Percentiles rank a stretch among this genome's conserved stretches.
phyloP scores from a whole-genome alignment of 2,329 filamentous ascomycete species.

The Trichophyton verrucosum region DNA sequence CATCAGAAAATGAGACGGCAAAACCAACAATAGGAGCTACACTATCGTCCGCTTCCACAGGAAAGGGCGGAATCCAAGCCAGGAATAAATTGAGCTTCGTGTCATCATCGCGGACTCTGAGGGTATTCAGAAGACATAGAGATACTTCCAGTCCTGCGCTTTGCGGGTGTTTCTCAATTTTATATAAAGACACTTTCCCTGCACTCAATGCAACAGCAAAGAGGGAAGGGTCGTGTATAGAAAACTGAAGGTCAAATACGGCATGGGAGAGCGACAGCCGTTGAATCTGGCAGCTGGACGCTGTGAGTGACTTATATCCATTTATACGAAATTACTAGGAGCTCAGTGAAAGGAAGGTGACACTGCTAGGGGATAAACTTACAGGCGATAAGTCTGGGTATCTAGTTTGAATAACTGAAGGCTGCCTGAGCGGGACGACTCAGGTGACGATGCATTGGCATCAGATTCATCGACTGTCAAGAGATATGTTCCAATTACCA shows the following conservation, averaged over 20 bases:
- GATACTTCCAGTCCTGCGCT: conserved; percentile 8
- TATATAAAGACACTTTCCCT: conserved; percentile 33
- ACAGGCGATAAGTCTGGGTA: conserved; percentile 20
- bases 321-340: neutral
- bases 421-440: conserved; percentile 60
- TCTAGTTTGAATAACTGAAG: conserved; percentile 53
- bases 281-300: conserved; percentile 43
- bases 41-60: conserved; percentile 15
- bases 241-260: conserved; percentile 76
- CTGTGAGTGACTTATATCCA: conserved; percentile 9
- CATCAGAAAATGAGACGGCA: conserved; percentile 59
- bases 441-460: conserved; percentile 14
- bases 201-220: conserved; percentile 70
- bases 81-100: conserved; percentile 58
- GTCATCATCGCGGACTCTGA: conserved; percentile 40
- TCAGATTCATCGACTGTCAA: conserved; percentile 35
- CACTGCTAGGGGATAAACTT: conserved; percentile 9
- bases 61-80: conserved; percentile 51
- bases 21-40: conserved; percentile 36
- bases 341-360: neutral
- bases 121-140: conserved; percentile 31
- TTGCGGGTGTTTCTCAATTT: conserved; percentile 16
- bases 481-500: conserved; percentile 77
- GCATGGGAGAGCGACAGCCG: conserved; percentile 55
- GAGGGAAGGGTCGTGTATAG: conserved; percentile 42